Conservation (phyloP, 345 rosid species). For the Dipteronia dyeriana region DNA sequence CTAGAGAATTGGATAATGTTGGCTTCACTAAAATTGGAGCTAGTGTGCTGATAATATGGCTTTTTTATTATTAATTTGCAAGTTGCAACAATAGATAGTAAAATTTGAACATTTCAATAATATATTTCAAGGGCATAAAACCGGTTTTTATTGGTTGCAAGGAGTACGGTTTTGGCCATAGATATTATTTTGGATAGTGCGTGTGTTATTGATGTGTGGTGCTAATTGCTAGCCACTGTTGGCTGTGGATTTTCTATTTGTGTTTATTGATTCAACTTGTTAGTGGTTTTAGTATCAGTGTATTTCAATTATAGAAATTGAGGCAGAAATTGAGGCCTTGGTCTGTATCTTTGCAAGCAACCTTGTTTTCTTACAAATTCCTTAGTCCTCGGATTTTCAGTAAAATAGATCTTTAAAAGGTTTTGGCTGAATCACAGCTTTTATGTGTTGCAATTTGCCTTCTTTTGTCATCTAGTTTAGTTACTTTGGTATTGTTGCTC, state of each 20-base stretch:
- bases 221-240: too few species aligned
- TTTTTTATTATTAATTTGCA: neutral
- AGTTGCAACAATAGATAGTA: neutral
- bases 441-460: neutral
- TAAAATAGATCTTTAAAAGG: neutral
- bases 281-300: neutral
- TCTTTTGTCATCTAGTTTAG: neutral
- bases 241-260: neutral
- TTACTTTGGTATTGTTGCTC: neutral
- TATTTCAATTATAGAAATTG: too few species aligned
- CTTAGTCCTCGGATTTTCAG: neutral
- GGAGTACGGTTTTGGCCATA: neutral
- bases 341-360: neutral
- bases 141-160: neutral
- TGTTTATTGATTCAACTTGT: neutral
- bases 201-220: neutral
- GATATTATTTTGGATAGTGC: neutral
- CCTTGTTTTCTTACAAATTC: neutral
- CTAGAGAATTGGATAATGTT: neutral
- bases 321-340: too few species aligned
- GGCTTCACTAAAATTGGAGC: neutral
- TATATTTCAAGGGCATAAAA: neutral
- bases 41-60: neutral
- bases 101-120: neutral
- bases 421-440: neutral